phyloP scores from a whole-genome alignment of 345 rosid genomes.

The Psidium friedrichsthalianum region DNA sequence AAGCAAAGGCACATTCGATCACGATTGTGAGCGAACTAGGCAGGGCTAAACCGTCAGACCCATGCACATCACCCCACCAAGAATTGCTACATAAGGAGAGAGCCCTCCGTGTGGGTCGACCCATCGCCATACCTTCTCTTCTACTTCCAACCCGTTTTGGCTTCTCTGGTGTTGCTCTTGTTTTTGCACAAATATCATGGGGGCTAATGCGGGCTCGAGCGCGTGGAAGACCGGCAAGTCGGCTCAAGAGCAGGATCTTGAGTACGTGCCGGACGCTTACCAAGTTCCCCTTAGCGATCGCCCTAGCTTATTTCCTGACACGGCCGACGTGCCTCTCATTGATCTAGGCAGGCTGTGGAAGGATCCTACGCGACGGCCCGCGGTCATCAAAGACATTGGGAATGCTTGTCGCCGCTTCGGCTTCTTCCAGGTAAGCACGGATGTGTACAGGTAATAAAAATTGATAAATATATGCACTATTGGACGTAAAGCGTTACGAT shows the following conservation, averaged over 20 bases:
- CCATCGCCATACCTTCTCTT: background rate
- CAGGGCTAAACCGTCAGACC: background rate
- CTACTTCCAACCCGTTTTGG: background rate
- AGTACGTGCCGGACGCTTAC: conserved; percentile 28
- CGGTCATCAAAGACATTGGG: conserved; percentile 22
- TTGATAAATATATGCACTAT: background rate
- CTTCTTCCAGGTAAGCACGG: conserved; percentile 39
- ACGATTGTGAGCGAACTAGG: background rate
- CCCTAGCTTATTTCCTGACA: conserved; percentile 9
- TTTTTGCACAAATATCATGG: background rate
- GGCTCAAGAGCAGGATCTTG: conserved; percentile 34
- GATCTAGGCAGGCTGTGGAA: conserved; percentile 31
- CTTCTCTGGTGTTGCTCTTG: background rate
- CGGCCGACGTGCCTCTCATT: conserved; percentile 24
- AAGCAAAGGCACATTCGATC: background rate
- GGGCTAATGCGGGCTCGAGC: background rate
- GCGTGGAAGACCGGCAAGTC: background rate
- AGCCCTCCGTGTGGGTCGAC: background rate
- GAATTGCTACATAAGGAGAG: background rate
- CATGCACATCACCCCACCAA: background rate
- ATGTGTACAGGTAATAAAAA: background rate
- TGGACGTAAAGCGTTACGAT: background rate
- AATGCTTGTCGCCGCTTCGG: conserved; percentile 32
- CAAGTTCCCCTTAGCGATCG: conserved; percentile 13
- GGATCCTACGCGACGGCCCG: conserved; percentile 12